phyloP scores from a whole-genome alignment of 2,329 filamentous ascomycete species.

The Talaromyces piceae region DNA sequence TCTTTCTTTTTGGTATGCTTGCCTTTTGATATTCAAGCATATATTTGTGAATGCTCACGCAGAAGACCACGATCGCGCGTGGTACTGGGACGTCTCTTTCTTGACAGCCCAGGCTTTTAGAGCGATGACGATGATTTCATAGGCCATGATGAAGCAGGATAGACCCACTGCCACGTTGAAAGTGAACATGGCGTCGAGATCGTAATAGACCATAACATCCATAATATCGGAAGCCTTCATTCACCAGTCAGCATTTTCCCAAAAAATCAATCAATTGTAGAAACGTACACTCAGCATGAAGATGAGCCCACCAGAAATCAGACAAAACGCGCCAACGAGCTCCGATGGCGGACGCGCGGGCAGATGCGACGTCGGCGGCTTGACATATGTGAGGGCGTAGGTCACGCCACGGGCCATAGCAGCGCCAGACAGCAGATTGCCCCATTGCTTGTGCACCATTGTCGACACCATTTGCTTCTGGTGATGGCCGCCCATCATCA shows the following conservation, averaged over 20 bases:
- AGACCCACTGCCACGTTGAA: slow-evolving; percentile 84
- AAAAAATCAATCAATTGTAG: background rate
- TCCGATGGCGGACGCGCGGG: slow-evolving; percentile 85
- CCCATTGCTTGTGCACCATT: slow-evolving; percentile 95
- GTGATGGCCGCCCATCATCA: slow-evolving; percentile 94
- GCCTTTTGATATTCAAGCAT: too few relatives aligned
- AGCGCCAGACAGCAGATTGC: slow-evolving; percentile 71
- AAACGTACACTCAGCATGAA: slow-evolving; percentile 81
- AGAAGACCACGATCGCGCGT: slow-evolving; percentile 14
- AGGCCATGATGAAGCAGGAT: slow-evolving; percentile 77
- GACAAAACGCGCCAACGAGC: slow-evolving; percentile 75
- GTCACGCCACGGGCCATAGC: slow-evolving; percentile 70
- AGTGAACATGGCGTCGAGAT: slow-evolving; percentile 84
- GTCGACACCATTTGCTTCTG: slow-evolving; percentile 75
- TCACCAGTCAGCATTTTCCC: background rate
- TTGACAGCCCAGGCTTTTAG: slow-evolving; percentile 78
- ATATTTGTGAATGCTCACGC: slow-evolving; percentile 9
- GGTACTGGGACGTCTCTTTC: slow-evolving; percentile 28
- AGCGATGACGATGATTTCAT: slow-evolving; percentile 67
- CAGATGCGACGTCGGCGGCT: slow-evolving; percentile 69
- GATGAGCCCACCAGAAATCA: slow-evolving; percentile 78
- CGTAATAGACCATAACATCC: slow-evolving; percentile 64
- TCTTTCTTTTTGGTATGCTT: slow-evolving; percentile 1
- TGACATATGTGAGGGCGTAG: slow-evolving; percentile 71
- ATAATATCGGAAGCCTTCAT: slow-evolving; percentile 70